A percentile compares a stretch with the other conserved stretches of the same genome.
Evolutionary conservation across 805 yeast species (phyloP).

Genomic region (Yarrowia hollandica): DNA sequence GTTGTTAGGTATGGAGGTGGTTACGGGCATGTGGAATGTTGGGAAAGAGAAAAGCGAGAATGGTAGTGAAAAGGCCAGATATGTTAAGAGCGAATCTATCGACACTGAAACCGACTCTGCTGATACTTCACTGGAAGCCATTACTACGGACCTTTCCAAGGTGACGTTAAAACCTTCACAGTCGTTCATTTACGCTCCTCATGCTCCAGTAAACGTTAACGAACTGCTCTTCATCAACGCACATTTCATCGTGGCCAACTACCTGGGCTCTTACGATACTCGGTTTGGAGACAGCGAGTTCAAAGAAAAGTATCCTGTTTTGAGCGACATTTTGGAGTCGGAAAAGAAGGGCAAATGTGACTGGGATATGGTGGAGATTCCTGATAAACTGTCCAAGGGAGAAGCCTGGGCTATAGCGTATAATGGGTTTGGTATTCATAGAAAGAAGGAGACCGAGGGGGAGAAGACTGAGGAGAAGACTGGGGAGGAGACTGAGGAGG

Average conservation of each 20-base stretch:
- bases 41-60: neutral
- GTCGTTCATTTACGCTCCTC: constrained; percentile 63
- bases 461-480: neutral
- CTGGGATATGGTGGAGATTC: constrained; percentile 31
- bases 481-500: neutral
- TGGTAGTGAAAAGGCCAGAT: constrained; percentile 34
- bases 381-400: constrained; percentile 30
- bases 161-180: neutral
- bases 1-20: constrained; percentile 37
- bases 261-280: constrained; percentile 53
- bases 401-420: constrained; percentile 41
- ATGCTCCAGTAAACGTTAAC: constrained; percentile 58
- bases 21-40: constrained; percentile 35
- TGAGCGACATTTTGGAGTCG: constrained; percentile 44
- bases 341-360: constrained; percentile 11
- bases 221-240: neutral
- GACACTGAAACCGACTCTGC: neutral
- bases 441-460: neutral
- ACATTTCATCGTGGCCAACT: constrained; percentile 48
- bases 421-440: constrained; percentile 38
- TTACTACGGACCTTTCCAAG: neutral
- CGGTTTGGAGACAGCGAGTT: constrained; percentile 49
- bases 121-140: neutral
- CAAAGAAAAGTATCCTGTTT: constrained; percentile 46
- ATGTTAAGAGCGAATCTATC: neutral